Conservation (phyloP, 495 filamentous ascomycete genomes). For the Clohesyomyces aquaticus region DNA sequence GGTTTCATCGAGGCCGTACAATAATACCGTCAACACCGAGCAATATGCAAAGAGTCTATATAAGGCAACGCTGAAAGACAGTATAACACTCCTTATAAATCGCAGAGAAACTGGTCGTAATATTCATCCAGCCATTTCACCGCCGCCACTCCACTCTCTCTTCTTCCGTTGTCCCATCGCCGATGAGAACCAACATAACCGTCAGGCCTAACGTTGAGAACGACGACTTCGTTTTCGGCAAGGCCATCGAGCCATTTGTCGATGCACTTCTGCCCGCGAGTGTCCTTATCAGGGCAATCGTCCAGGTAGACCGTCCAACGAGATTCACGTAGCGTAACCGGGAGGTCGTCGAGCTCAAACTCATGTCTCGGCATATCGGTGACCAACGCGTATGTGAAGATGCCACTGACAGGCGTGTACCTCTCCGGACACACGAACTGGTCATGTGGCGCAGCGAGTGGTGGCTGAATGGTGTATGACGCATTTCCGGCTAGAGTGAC, state of each 20-base stretch:
- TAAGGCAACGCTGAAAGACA: too few relatives aligned
- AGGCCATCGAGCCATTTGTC: slow-evolving; percentile 67
- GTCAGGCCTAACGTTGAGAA: slow-evolving; percentile 68
- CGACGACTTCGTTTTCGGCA: slow-evolving; percentile 54
- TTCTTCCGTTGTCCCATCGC: slow-evolving; percentile 54
- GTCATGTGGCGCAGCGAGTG: slow-evolving; percentile 55
- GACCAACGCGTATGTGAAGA: slow-evolving; percentile 60
- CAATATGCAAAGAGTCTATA: too few relatives aligned
- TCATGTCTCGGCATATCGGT: slow-evolving; percentile 59
- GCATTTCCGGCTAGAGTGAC: slow-evolving; percentile 53
- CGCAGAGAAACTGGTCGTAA: slow-evolving; percentile 57
- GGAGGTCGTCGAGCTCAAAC: slow-evolving; percentile 66
- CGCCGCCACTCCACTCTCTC: slow-evolving; percentile 52
- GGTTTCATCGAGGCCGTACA: too few relatives aligned
- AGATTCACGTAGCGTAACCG: slow-evolving; percentile 58
- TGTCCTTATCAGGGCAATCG: slow-evolving; percentile 52
- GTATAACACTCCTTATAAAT: background rate
- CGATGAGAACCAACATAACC: slow-evolving; percentile 67
- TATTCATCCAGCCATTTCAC: slow-evolving; percentile 63
- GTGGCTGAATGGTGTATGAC: slow-evolving; percentile 59
- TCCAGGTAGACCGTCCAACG: slow-evolving; percentile 74
- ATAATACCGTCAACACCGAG: too few relatives aligned
- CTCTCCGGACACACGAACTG: slow-evolving; percentile 62
- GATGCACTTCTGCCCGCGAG: slow-evolving; percentile 55
- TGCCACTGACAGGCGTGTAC: slow-evolving; percentile 62